Evolutionary conservation across 2,329 filamentous ascomycete species (phyloP).

Genomic region (Cadophora malorum): DNA sequence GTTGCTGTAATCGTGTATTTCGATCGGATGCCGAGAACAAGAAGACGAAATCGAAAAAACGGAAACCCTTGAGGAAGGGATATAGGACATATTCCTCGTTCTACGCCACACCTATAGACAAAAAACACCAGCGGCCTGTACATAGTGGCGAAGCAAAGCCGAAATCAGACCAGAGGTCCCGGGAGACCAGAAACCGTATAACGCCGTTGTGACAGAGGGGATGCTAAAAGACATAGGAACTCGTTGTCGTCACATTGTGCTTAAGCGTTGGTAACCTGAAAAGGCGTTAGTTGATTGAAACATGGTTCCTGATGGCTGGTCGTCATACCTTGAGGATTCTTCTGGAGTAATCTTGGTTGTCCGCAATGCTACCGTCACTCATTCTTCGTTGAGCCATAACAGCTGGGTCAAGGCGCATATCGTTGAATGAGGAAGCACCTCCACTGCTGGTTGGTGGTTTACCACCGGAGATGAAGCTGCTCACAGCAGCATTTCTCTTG

Average conservation of each 20-base stretch:
- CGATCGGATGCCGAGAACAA: constrained; percentile 35
- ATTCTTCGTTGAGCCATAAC: constrained; percentile 82
- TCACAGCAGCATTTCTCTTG: constrained; percentile 79
- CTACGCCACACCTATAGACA: constrained; percentile 45
- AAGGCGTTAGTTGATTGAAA: constrained; percentile 19
- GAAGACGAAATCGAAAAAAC: constrained; percentile 21
- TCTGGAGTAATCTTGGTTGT: constrained; percentile 96
- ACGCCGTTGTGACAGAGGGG: constrained; percentile 42
- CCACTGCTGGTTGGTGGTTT: constrained; percentile 64
- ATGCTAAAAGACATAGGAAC: constrained; percentile 42
- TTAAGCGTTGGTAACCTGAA: constrained; percentile 66
- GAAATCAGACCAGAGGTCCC: constrained; percentile 39
- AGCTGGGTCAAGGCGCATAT: constrained; percentile 84
- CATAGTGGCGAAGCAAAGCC: constrained; percentile 33
- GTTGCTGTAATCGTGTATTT: constrained; percentile 10
- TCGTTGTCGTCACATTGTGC: constrained; percentile 50
- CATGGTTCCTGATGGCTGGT: constrained; percentile 28
- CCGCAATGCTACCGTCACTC: constrained; percentile 95
- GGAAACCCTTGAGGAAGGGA: constrained; percentile 32
- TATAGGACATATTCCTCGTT: constrained; percentile 40
- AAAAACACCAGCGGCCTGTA: constrained; percentile 41
- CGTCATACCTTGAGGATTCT: constrained; percentile 86
- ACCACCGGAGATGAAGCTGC: constrained; percentile 72
- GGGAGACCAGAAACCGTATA: constrained; percentile 38
- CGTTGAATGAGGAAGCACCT: constrained; percentile 73